Evolutionary conservation across 352 stramenopile species (phyloP), one percentile per base, ranked within the genome.

Genomic region (Pythium monospermum): DNA sequence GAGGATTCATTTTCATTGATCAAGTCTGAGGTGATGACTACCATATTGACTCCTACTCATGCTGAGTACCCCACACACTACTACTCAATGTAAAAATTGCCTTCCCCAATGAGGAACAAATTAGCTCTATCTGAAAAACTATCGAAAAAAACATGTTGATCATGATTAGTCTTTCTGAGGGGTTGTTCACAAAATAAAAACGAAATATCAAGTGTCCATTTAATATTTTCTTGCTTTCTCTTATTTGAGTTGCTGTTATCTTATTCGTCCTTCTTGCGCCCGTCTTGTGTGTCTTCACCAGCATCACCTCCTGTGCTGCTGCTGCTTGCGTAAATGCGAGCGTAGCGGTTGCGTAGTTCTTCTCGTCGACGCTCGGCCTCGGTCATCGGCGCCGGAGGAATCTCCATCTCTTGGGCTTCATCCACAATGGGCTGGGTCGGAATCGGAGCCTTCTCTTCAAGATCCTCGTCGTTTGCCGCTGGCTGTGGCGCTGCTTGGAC

Each of bases 121-220:
- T 92, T 92, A 92, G 82, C 82, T 92, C 82, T 92, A 92, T 73
- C 78, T 76, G 78, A 92, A 87, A 57, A 56, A 82, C 72, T 85
- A 82, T 83, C 74, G 79, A 83, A 85, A 53, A 40, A 53, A 56
- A 39, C 53, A 47, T 67, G 59, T 67, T 47, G 59, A 67, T 26
- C 55, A 52, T 40, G 39, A n/a, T 53, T 19, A 65, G 57, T 65
- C 57, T 65, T 35, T 18, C 44, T 65, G 57, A 65, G 57, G 57
- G 57, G 39, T 55, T 38, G 13, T 12, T 37, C n/a, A 22, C 28
- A 12, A 39, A 32, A 6, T 15, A 50, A 50, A 31, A 31, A 19
- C 31, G 23, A 25, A 7, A 16, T n/a, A 49, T 42, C 11, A 39
- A 50, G 36, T 43, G 4, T 21, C 43, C 4, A 27, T 44, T 49